Conservation (phyloP, 2,329 filamentous ascomycete genomes). For the Metarhizium humberi region DNA sequence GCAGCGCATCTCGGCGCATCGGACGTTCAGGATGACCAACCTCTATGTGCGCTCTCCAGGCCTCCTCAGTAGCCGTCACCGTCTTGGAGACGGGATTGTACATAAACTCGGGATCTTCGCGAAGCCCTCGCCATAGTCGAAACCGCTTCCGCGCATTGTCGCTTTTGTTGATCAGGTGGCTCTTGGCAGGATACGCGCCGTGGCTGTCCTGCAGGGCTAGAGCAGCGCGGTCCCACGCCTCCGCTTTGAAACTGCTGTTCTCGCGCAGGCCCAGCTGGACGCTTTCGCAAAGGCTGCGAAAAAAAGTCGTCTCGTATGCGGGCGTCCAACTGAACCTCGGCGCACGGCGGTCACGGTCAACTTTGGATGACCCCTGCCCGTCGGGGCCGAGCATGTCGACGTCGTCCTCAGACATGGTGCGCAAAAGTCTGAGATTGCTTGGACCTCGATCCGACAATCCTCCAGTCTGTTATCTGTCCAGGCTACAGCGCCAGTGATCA, state of each 20-base stretch:
- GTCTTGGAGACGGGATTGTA: constrained; percentile 42
- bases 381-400: constrained; percentile 26
- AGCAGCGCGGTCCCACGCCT: constrained; percentile 50
- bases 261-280: constrained; percentile 47
- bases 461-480: not conserved
- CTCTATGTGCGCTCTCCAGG: constrained; percentile 48
- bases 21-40: constrained; percentile 24
- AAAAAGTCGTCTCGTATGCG: constrained; percentile 51
- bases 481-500: constrained; percentile 3
- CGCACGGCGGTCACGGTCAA: constrained; percentile 31
- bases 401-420: constrained; percentile 30
- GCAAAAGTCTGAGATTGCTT: not conserved
- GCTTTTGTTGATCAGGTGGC: constrained; percentile 54
- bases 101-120: constrained; percentile 47
- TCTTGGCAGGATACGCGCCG: constrained; percentile 48
- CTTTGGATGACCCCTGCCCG: constrained; percentile 20
- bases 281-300: constrained; percentile 50
- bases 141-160: constrained; percentile 56
- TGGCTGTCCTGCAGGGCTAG: constrained; percentile 45
- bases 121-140: constrained; percentile 49
- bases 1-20: not conserved
- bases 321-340: constrained; percentile 53
- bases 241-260: constrained; percentile 51
- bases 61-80: constrained; percentile 47
- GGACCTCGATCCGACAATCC: not conserved